Percentiles rank a stretch among this genome's conserved stretches.
Evolutionary conservation across 2,329 filamentous ascomycete species (phyloP).

Genomic region (Nothomitra cinnamomea): DNA sequence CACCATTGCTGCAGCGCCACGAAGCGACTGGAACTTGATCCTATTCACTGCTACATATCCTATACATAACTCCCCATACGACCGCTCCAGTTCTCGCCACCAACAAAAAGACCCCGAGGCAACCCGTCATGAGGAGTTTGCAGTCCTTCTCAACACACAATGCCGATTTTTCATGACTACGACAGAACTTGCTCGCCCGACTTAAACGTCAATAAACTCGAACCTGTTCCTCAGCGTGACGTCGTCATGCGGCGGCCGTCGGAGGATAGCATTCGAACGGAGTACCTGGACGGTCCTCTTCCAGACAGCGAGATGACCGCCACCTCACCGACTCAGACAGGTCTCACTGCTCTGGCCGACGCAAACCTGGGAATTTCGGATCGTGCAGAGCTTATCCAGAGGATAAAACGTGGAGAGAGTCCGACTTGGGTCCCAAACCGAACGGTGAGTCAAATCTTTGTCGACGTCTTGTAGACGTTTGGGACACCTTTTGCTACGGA

Average conservation of each 20-base stretch:
- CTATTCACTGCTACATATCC: neutral
- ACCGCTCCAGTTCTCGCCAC: neutral
- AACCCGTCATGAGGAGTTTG: neutral
- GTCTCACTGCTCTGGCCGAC: neutral
- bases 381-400: constrained; percentile 65
- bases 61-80: neutral
- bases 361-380: constrained; percentile 23
- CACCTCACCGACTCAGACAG: constrained; percentile 1
- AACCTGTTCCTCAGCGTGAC: neutral
- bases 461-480: no score
- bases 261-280: constrained; percentile 43
- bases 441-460: constrained; percentile 27
- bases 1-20: constrained; percentile 3
- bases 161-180: constrained; percentile 17
- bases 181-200: constrained; percentile 7
- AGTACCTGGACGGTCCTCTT: constrained; percentile 42
- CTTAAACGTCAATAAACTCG: neutral
- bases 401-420: constrained; percentile 63
- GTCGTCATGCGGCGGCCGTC: constrained; percentile 20
- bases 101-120: neutral
- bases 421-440: constrained; percentile 55
- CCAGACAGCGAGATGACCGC: constrained; percentile 2
- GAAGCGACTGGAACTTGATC: neutral
- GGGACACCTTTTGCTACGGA: no score
- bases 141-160: constrained; percentile 1